A percentile compares a stretch with the other conserved stretches of the same genome.
phyloP scores from a whole-genome alignment of 176 grass and related monocot species.

The Cenchrus americanus region DNA sequence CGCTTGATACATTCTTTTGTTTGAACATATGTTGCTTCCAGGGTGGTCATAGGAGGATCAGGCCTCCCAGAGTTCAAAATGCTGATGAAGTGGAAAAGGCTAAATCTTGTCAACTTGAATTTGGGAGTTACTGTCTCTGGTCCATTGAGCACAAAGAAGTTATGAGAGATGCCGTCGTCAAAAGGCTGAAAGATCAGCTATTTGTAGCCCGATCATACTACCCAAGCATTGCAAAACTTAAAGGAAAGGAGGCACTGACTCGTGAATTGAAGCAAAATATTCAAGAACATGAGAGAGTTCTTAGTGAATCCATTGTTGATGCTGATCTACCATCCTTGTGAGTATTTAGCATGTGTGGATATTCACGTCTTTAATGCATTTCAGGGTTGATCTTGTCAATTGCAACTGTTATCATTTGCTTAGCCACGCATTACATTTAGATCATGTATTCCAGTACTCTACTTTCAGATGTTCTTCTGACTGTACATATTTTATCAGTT shows the following conservation, averaged over 20 bases:
- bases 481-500: slow-evolving; percentile 10
- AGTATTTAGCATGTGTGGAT: slow-evolving; percentile 50
- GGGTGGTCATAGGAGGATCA: slow-evolving; percentile 32
- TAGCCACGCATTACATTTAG: neutral
- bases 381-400: slow-evolving; percentile 17
- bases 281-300: slow-evolving; percentile 92
- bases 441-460: slow-evolving; percentile 1
- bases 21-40: slow-evolving; percentile 42
- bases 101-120: slow-evolving; percentile 88
- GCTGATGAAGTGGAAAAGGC: slow-evolving; percentile 76
- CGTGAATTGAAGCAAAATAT: slow-evolving; percentile 93
- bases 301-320: slow-evolving; percentile 95
- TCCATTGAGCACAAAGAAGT: slow-evolving; percentile 89
- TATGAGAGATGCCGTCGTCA: slow-evolving; percentile 80
- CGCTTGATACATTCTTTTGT: slow-evolving; percentile 21
- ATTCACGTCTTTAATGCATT: slow-evolving; percentile 17
- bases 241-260: slow-evolving; percentile 70
- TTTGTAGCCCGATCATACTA: slow-evolving; percentile 94
- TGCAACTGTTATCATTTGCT: neutral
- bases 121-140: slow-evolving; percentile 98
- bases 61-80: slow-evolving; percentile 53
- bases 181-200: slow-evolving; percentile 92
- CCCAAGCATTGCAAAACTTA: slow-evolving; percentile 89
- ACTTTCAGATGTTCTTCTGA: slow-evolving; percentile 1
- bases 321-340: slow-evolving; percentile 88